Base-by-base conservation (phyloP, 78 protist genomes). In the Dictyostelium intermedium region DNA sequence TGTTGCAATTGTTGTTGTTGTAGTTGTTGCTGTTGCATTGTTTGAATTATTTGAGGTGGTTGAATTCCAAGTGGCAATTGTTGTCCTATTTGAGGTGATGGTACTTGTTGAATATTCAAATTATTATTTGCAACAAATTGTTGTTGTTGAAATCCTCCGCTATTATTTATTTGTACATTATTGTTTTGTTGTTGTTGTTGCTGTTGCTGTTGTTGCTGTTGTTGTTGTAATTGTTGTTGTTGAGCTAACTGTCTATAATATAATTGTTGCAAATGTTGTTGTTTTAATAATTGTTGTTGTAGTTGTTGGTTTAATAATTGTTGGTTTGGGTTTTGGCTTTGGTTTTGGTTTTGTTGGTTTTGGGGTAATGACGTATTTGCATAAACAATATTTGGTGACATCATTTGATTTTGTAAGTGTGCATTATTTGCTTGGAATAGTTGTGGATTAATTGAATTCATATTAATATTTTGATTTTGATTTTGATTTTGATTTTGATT, bases 101-200 rank as follows among this genome's bases (percentile, higher is more conserved):
- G 79, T 30, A 72, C 43, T 34, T 34, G 79, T 34, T 39, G 43
- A 4, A 32, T 18, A 72, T 34, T 72, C 4, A 20, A 14, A 20
- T 72, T 72, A 34, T 35, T 72, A 72, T 34, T 27, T 72, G 27
- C 69, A 60, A 34, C 79, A 72, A 72, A 32, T 34, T 32, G 41
- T 30, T 25, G 77, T 69, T 69, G 77, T 69, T 72, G 79, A 34
- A 72, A 72, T 66, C 74, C 74, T 11, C 74, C 74, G 34, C 47
- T 32, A 34, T 66, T 66, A 66, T 66, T 66, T 66, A 66, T 7
- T 11, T 27, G 74, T 27, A 16, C 23, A 72, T 35, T 30, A n/a
- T 25, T 25, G 27, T 27, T 5, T 32, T 32, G 79, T 72, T 72
- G 79, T 34, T 34, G 45, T 3, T 25, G 41, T 72, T 72, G 79